phyloP scores from a whole-genome alignment of 164 flowering plant genomes.

The Magnolia changhungtana region DNA sequence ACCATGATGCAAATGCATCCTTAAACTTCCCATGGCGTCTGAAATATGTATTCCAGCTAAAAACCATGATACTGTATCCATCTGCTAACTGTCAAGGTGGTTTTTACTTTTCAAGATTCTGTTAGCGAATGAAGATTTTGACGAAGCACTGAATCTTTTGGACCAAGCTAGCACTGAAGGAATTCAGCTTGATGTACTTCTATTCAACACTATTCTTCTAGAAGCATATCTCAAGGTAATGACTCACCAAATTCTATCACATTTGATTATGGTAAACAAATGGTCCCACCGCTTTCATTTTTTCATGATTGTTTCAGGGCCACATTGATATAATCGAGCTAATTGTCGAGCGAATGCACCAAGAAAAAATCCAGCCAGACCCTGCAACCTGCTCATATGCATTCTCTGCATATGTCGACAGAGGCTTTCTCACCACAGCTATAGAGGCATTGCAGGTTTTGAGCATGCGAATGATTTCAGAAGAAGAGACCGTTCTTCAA shows the following conservation, averaged over 20 bases:
- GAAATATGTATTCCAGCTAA: background rate
- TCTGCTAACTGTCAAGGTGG: background rate
- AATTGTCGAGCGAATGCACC: constrained; percentile 64
- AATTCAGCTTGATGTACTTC: constrained; percentile 45
- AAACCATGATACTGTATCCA: background rate
- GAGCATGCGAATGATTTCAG: constrained; percentile 71
- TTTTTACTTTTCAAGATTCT: constrained; percentile 37
- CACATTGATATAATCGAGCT: constrained; percentile 70
- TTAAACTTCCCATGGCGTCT: too few species aligned
- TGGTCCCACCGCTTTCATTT: background rate
- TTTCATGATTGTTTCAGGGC: constrained; percentile 40
- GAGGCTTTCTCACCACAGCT: constrained; percentile 48
- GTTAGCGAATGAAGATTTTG: constrained; percentile 43
- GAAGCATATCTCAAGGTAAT: constrained; percentile 57
- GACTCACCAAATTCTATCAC: background rate
- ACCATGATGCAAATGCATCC: too few species aligned
- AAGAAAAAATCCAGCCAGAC: constrained; percentile 63
- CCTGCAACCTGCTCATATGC: constrained; percentile 63
- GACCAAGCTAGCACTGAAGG: constrained; percentile 48
- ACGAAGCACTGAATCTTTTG: constrained; percentile 55
- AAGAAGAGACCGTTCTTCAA: constrained; percentile 31
- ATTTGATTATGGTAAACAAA: background rate
- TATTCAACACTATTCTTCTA: constrained; percentile 62
- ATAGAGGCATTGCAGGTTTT: constrained; percentile 85
- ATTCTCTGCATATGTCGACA: constrained; percentile 55